Evolutionary conservation across 2,329 filamentous ascomycete species (phyloP).

Genomic region (Penicillium decumbens): DNA sequence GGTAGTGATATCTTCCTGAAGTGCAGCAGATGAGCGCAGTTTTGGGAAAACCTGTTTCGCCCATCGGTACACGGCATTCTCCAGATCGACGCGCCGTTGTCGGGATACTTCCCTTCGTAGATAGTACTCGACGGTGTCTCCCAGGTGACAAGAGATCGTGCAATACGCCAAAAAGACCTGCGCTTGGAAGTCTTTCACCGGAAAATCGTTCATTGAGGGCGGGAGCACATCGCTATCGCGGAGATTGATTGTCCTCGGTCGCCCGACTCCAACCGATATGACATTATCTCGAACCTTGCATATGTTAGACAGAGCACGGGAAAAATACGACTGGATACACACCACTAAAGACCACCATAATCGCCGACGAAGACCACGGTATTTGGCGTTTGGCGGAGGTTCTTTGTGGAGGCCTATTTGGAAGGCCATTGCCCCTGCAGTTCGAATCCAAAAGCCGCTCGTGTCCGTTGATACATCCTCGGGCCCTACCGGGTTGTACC

Average conservation of each 20-base stretch:
- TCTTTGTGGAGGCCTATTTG: slow-evolving; percentile 44
- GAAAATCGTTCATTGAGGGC: slow-evolving; percentile 36
- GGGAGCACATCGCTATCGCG: slow-evolving; percentile 39
- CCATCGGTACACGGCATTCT: slow-evolving; percentile 41
- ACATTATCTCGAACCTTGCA: slow-evolving; percentile 38
- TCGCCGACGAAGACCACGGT: slow-evolving; percentile 37
- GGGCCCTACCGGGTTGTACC: slow-evolving; percentile 44
- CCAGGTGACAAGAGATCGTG: slow-evolving; percentile 39
- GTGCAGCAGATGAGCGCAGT: slow-evolving; percentile 12
- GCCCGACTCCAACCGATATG: slow-evolving; percentile 40
- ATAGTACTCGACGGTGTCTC: slow-evolving; percentile 40
- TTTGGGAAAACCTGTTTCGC: slow-evolving; percentile 32
- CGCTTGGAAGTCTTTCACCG: slow-evolving; percentile 23
- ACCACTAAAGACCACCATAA: slow-evolving; percentile 47
- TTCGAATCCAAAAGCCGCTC: slow-evolving; percentile 42
- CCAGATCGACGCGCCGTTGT: slow-evolving; percentile 30
- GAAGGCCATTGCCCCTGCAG: slow-evolving; percentile 41
- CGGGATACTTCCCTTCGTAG: slow-evolving; percentile 32
- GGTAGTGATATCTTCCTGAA: slow-evolving; percentile 16
- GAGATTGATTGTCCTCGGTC: slow-evolving; percentile 40
- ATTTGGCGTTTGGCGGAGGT: slow-evolving; percentile 29
- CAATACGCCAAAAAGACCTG: slow-evolving; percentile 39
- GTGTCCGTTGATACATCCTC: slow-evolving; percentile 41
- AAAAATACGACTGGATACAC: slow-evolving; percentile 6
- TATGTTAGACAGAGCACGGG: not conserved